Evolutionary conservation across 371 early-diverging fungal species (phyloP), one percentile per base, ranked within the genome.

Genomic region (Blastocladiella emersonii): DNA sequence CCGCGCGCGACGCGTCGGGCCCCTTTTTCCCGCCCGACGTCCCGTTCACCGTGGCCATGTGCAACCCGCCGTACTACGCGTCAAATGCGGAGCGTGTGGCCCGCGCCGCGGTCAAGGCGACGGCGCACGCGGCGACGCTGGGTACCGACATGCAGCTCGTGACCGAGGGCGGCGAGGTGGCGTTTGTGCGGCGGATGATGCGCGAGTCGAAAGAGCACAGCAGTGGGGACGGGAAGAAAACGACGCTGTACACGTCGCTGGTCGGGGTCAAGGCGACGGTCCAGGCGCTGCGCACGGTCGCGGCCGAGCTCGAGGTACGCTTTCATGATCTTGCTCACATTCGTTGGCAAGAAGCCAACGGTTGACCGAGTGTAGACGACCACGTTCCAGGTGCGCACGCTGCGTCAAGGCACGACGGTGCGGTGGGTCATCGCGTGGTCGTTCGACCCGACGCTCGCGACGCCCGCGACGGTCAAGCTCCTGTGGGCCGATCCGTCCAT

Each of bases 11-110:
- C 13, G 23, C 48, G 0, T 1, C 21, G 25, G 48, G 23, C 25
- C 25, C 25, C 1, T 48, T 48, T 6, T 59, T 61, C 25, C 43
- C 68, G 34, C 73, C 72, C 61, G 61, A 19, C 15, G 64, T 65
- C n/a, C 62, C 64, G 13, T 61, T 70, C 30, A 35, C 61, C 32
- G 79, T 79, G 45, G 63, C 64, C 35, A 78, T 83, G 79, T 80
- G 80, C 70, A 83, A 83, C 56, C 83, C 83, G 35, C 83, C 83
- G 2, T 83, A 81, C 57, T 83, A 80, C 62, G 65, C 34, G 13
- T 66, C 61, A 62, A 56, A 25, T 0, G 57, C 37, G 3, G 70
- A 78, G 39, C 72, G 72, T 19, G 35, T 53, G 19, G 51, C 17
- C 10, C 61, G 71, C 10, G 51, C 61, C 3, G n/a, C 17, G 10